Evolutionary conservation across 2,329 filamentous ascomycete species (phyloP).

Genomic region (Phyllosticta citriasiana): DNA sequence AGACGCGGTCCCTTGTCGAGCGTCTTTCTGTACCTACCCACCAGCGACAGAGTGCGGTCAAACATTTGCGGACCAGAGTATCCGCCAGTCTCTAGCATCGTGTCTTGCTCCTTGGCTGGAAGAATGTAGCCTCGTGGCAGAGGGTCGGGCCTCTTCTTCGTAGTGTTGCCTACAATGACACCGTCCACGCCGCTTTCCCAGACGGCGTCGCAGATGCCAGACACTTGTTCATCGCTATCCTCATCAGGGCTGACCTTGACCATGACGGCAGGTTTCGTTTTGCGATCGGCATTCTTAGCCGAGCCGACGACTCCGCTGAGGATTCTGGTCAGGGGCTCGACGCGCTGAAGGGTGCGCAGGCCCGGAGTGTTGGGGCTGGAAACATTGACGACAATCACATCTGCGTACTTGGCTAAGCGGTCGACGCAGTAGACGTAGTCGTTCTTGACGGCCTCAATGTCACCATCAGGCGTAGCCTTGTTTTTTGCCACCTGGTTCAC

Average conservation of each 20-base stretch:
- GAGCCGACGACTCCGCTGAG: constrained; percentile 74
- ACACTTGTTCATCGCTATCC: constrained; percentile 72
- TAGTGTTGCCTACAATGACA: constrained; percentile 95
- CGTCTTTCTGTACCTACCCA: constrained; percentile 60
- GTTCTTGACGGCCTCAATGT: constrained; percentile 68
- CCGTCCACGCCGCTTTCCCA: constrained; percentile 80
- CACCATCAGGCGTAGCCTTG: constrained; percentile 76
- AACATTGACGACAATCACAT: constrained; percentile 96
- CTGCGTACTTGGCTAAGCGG: constrained; percentile 74
- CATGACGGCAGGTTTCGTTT: constrained; percentile 74
- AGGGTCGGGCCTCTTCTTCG: constrained; percentile 66
- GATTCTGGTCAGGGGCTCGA: constrained; percentile 71
- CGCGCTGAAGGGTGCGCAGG: constrained; percentile 74
- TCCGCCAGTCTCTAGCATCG: constrained; percentile 69
- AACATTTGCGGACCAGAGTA: constrained; percentile 90
- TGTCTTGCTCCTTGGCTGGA: constrained; percentile 53
- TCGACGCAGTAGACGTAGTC: constrained; percentile 86
- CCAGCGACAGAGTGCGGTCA: constrained; percentile 64
- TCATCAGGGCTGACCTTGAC: constrained; percentile 98
- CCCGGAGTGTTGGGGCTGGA: constrained; percentile 95
- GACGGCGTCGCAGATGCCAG: constrained; percentile 80
- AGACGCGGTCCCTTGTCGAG: constrained; percentile 35
- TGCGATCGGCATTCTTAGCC: constrained; percentile 58
- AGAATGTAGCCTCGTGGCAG: constrained; percentile 58
- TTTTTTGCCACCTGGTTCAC: constrained; percentile 67